phyloP scores from a whole-genome alignment of 2,329 filamentous ascomycete species.

The Parascedosporium putredinis region DNA sequence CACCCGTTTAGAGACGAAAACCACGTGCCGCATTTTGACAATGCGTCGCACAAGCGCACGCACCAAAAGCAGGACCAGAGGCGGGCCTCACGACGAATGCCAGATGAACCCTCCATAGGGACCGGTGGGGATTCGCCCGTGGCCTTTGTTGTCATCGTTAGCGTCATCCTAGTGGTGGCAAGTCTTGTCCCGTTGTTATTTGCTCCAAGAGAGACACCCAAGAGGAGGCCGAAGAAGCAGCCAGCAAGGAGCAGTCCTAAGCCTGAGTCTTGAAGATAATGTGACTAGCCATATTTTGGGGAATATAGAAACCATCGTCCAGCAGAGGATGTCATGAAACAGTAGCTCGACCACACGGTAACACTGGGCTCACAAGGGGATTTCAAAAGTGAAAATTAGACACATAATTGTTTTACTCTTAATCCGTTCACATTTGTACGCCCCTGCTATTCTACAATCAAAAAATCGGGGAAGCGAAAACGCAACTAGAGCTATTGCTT shows the following conservation, averaged over 20 bases:
- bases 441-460: slow-evolving; percentile 6
- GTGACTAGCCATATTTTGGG: no score
- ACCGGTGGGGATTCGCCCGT: neutral
- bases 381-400: neutral
- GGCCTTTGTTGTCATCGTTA: slow-evolving; percentile 6
- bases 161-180: slow-evolving; percentile 8
- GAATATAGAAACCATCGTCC: no score
- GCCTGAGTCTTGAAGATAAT: neutral
- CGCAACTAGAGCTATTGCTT: neutral
- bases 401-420: neutral
- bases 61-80: slow-evolving; percentile 53
- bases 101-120: neutral
- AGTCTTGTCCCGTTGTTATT: slow-evolving; percentile 6
- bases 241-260: neutral
- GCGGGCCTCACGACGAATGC: slow-evolving; percentile 14
- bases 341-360: no score
- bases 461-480: neutral
- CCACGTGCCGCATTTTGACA: slow-evolving; percentile 66
- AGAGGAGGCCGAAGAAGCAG: neutral
- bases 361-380: neutral
- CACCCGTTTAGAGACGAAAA: slow-evolving; percentile 35
- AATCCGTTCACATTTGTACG: neutral
- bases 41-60: slow-evolving; percentile 59
- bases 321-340: neutral
- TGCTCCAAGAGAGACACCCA: neutral